phyloP scores from a whole-genome alignment of 2,329 filamentous ascomycete species.

The Penicillium concentricum region DNA sequence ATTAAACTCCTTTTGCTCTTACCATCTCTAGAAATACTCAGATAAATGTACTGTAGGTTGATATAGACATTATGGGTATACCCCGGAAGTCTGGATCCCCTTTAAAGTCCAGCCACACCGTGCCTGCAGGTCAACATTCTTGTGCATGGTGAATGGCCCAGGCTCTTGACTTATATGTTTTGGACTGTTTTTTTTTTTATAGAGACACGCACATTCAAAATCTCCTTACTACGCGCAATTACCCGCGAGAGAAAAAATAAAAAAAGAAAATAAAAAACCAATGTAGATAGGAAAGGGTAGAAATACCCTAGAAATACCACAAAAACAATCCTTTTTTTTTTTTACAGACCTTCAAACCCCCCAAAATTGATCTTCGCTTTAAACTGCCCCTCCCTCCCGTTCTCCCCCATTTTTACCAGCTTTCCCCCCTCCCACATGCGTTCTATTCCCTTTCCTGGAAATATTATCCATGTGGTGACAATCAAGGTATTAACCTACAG shows the following conservation, averaged over 20 bases:
- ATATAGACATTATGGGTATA: conserved; percentile 5
- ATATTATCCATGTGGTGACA: conserved; percentile 21
- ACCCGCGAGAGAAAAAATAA: conserved; percentile 17
- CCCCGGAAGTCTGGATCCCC: conserved; percentile 4
- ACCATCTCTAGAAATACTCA: too few relatives aligned
- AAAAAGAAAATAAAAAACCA: conserved; percentile 3
- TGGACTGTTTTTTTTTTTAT: too few relatives aligned
- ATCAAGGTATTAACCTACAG: conserved; percentile 13
- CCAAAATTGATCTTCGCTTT: conserved; percentile 26
- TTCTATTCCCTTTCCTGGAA: not conserved
- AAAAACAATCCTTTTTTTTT: conserved; percentile 6
- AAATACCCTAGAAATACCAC: conserved; percentile 2
- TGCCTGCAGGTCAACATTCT: conserved; percentile 18
- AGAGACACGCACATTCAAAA: conserved; percentile 14
- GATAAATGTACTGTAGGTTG: too few relatives aligned
- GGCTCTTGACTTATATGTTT: not conserved
- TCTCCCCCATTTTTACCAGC: conserved; percentile 16
- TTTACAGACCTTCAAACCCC: conserved; percentile 13
- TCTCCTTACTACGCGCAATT: conserved; percentile 14
- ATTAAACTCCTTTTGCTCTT: too few relatives aligned
- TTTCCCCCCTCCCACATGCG: conserved; percentile 6
- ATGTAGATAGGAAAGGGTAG: not conserved
- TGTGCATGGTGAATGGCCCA: conserved; percentile 6
- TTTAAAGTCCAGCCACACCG: conserved; percentile 6
- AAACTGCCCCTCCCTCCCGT: conserved; percentile 18